phyloP scores from a whole-genome alignment of 495 filamentous ascomycete genomes.

The Penicillium parvum region DNA sequence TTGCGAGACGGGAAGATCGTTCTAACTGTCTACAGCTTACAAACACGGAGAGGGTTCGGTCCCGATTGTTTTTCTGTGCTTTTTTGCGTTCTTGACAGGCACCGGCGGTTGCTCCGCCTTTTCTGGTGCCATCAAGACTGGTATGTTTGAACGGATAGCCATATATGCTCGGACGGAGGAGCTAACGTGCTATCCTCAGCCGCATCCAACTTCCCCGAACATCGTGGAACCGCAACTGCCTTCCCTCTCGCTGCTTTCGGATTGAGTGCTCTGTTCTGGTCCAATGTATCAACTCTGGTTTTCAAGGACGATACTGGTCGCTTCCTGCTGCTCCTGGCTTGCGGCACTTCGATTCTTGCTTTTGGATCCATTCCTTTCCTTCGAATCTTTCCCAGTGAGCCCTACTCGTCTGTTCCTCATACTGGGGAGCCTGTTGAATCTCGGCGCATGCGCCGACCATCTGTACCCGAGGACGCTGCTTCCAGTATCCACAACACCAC shows the following conservation, averaged over 20 bases:
- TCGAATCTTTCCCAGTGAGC: conserved; percentile 57
- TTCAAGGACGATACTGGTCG: conserved; percentile 80
- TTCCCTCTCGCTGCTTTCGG: conserved; percentile 92
- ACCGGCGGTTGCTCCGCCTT: conserved; percentile 86
- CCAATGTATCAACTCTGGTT: conserved; percentile 65
- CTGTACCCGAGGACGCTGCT: conserved; percentile 38
- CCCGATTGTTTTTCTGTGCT: conserved; percentile 64
- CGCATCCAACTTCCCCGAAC: conserved; percentile 86
- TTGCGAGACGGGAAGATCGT: not conserved
- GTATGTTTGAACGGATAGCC: conserved; percentile 26
- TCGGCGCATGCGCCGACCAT: conserved; percentile 57
- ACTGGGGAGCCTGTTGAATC: conserved; percentile 42
- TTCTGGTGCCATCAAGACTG: conserved; percentile 74
- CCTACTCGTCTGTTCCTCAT: conserved; percentile 63
- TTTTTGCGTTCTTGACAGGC: conserved; percentile 81
- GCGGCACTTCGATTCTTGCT: conserved; percentile 72
- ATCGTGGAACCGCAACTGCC: conserved; percentile 89
- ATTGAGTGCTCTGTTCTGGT: conserved; percentile 94
- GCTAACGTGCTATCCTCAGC: conserved; percentile 37
- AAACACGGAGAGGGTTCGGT: conserved; percentile 52
- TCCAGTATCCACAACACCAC: conserved; percentile 53
- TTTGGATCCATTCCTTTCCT: conserved; percentile 78
- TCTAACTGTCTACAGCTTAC: conserved; percentile 37
- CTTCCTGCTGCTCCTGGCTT: conserved; percentile 74
- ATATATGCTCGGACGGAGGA: not conserved